phyloP scores from a whole-genome alignment of 2,329 filamentous ascomycete genomes.

The Claviceps capensis region DNA sequence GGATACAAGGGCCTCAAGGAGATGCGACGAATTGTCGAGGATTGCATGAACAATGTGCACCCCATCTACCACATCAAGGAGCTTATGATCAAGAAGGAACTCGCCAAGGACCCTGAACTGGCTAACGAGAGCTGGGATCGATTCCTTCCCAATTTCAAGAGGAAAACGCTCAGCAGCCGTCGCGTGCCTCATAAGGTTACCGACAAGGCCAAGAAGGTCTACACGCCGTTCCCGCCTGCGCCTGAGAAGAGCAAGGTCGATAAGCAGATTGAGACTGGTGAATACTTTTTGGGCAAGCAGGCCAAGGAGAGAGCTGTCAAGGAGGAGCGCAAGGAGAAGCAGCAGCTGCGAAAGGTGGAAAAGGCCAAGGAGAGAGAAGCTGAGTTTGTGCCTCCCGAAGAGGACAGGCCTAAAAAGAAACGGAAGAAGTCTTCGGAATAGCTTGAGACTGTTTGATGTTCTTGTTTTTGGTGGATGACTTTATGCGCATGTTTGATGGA shows the following conservation, averaged over 20 bases:
- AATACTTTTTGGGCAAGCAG: conserved; percentile 90
- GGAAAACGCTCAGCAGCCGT: conserved; percentile 74
- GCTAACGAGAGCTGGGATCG: conserved; percentile 87
- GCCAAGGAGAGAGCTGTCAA: conserved; percentile 75
- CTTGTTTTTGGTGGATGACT: not conserved
- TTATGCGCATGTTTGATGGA: not conserved
- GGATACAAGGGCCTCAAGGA: conserved; percentile 89
- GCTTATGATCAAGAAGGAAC: conserved; percentile 84
- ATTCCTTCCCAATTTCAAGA: conserved; percentile 96
- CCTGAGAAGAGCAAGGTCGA: conserved; percentile 99
- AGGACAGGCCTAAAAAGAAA: conserved; percentile 53
- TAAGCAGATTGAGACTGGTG: conserved; percentile 91
- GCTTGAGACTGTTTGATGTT: not conserved
- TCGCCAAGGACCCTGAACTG: conserved; percentile 78
- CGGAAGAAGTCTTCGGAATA: conserved; percentile 38
- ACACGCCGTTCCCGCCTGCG: conserved; percentile 92
- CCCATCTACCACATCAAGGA: conserved; percentile 72
- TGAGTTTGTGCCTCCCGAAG: conserved; percentile 78
- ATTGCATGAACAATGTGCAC: conserved; percentile 95
- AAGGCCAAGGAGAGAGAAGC: conserved; percentile 74
- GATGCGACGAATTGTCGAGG: conserved; percentile 74
- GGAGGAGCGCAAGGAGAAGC: conserved; percentile 70
- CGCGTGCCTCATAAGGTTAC: conserved; percentile 71
- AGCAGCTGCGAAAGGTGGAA: conserved; percentile 76
- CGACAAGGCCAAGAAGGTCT: conserved; percentile 87